These are phyloP conservation scores for Tolypocladium tundrense DNA, from an alignment of 2,329 filamentous ascomycete genomes.

Conservation along the genomic window DNA sequence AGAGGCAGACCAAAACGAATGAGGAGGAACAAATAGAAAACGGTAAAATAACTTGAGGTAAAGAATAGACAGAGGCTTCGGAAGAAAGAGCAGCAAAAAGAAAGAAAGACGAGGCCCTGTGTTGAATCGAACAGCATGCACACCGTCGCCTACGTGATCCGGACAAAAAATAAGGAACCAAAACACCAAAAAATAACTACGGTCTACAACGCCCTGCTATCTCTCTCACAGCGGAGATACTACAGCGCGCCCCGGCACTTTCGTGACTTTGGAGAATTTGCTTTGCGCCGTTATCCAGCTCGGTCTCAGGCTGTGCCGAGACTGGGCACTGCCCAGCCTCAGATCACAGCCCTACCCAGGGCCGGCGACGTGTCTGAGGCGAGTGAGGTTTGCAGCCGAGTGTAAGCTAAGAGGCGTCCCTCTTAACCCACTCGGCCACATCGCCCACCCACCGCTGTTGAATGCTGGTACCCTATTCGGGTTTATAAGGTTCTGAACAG, in stretches of 20 bases:
- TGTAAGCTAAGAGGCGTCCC: neutral
- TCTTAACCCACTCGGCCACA: neutral
- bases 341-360: neutral
- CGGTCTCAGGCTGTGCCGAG: conserved; percentile 1
- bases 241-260: conserved; percentile 17
- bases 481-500: neutral
- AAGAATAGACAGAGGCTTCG: neutral
- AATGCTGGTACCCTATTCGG: neutral
- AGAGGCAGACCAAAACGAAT: neutral
- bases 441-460: neutral
- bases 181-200: neutral
- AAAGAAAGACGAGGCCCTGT: neutral
- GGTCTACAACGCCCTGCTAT: conserved; percentile 9
- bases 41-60: neutral
- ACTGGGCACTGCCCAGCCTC: too few species aligned
- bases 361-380: conserved; percentile 7
- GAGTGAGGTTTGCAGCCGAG: too few species aligned
- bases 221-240: conserved; percentile 12
- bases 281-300: conserved; percentile 14
- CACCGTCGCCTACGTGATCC: too few species aligned
- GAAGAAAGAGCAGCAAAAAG: neutral
- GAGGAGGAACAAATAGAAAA: neutral
- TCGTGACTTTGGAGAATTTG: conserved; percentile 13
- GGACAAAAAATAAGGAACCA: neutral
- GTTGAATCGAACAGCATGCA: too few species aligned